Percentiles rank a stretch among this genome's conserved stretches.
Evolutionary conservation across 352 stramenopile genomes (phyloP).

Genomic region (Pythium volutum): DNA sequence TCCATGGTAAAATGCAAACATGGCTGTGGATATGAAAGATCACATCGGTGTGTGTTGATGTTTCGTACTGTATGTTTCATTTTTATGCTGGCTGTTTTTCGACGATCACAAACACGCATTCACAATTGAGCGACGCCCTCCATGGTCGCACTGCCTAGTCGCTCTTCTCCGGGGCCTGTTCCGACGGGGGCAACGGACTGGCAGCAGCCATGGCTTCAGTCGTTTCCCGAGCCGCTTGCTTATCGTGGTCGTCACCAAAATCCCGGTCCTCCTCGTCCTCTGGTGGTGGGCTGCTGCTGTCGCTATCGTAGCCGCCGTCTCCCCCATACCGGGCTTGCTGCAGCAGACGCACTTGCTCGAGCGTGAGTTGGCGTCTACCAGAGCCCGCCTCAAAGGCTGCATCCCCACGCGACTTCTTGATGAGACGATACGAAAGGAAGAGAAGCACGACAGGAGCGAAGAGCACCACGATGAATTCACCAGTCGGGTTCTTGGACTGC

Average conservation of each 20-base stretch:
- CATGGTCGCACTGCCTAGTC: not conserved
- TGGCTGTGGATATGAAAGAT: not conserved
- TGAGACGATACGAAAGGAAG: conserved; percentile 44
- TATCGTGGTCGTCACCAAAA: not conserved
- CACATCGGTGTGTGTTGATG: not conserved
- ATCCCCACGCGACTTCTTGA: conserved; percentile 41
- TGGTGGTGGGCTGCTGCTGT: conserved; percentile 26
- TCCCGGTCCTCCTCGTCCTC: conserved; percentile 19
- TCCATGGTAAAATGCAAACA: not conserved
- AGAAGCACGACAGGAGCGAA: conserved; percentile 57
- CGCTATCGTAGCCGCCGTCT: conserved; percentile 52
- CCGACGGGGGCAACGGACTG: not conserved
- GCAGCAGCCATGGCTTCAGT: not conserved
- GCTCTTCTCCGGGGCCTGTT: conserved; percentile 9
- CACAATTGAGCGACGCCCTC: not conserved
- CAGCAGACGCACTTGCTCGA: conserved; percentile 66
- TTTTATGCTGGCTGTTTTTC: not conserved
- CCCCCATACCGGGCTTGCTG: conserved; percentile 67
- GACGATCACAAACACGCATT: conserved; percentile 1
- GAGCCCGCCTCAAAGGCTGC: conserved; percentile 29
- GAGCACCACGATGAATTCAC: conserved; percentile 55
- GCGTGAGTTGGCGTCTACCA: conserved; percentile 40
- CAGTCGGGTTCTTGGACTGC: conserved; percentile 67
- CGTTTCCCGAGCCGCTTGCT: not conserved
- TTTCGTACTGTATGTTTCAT: not conserved